phyloP scores from a whole-genome alignment of 73 alveolate genomes.

The Symbiodinium natans region DNA sequence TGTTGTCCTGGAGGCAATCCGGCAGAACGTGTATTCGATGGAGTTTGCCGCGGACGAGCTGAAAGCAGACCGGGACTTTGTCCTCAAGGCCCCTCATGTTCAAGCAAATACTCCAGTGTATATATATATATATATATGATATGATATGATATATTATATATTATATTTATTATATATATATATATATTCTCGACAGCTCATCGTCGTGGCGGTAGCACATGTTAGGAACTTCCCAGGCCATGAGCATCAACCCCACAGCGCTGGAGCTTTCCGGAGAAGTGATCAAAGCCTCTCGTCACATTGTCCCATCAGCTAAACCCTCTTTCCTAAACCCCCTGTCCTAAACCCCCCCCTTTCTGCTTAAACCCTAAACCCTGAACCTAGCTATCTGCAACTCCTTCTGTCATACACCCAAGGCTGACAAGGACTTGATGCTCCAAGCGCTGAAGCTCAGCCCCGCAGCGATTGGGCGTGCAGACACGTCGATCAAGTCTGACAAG shows the following conservation, averaged over 20 bases:
- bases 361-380: too few relatives aligned
- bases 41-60: not conserved
- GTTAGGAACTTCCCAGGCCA: not conserved
- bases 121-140: too few relatives aligned
- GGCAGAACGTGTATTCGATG: not conserved
- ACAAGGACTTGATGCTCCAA: not conserved
- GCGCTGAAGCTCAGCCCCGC: not conserved
- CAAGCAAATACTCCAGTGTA: too few relatives aligned
- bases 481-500: not conserved
- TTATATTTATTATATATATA: too few relatives aligned
- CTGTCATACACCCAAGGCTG: not conserved
- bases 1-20: slow-evolving; percentile 2
- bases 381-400: not conserved
- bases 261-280: not conserved
- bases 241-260: not conserved
- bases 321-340: too few relatives aligned
- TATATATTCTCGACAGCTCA: too few relatives aligned
- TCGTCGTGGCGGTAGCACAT: too few relatives aligned
- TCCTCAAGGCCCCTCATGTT: not conserved
- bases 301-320: too few relatives aligned
- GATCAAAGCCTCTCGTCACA: not conserved
- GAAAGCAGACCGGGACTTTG: not conserved
- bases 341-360: too few relatives aligned
- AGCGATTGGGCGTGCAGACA: not conserved
- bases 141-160: too few relatives aligned